Base-by-base conservation (phyloP, 495 filamentous ascomycete genomes). In the Annulohypoxylon moriforme region DNA sequence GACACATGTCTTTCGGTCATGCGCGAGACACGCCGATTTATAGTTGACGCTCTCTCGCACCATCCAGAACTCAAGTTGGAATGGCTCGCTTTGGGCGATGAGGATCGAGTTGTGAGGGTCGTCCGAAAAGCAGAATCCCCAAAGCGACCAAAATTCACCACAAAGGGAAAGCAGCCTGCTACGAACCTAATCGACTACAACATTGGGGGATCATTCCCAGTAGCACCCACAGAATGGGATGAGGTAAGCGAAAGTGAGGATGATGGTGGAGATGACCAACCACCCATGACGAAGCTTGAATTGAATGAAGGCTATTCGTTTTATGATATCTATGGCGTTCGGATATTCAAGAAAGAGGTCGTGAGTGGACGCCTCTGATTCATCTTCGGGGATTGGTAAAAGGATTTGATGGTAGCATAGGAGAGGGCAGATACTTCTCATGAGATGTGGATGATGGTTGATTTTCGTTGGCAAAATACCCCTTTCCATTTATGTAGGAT, bases 281-380 rank as follows among this genome's bases (percentile, higher is more conserved):
- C 18, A 16, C 50, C 25, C 18, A 62, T 47, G 0, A 42, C 69
- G 11, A 79, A 75, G 61, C 71, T 83, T 0, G 80, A 83, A 59
- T 67, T 78, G 8, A 25, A 84, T 1, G 82, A 81, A 42, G 76
- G 77, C 7, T 65, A 83, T 20, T 73, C 72, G 24, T 85, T 85
- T 67, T 83, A 78, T 56, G 84, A 87, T 47, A 76, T 86, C n/a
- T 73, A 62, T 50, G 82, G 79, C 1, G 76, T 87, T 6, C 76
- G 79, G 57, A 86, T 87, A 50, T 87, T 85, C 25, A 78, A 83
- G 76, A 86, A 85, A 74, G 84, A 87, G 67, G 68, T 86, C 24
- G 68, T 78, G 10, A 67, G 27, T 38, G 84, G 84, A 1, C 67
- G 79, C 4, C 61, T 84, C 1, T 84, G 40, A 78, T 27, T 33